phyloP scores from a whole-genome alignment of 768 basidiomycete genomes.

The Pleurotus tuber-regium region DNA sequence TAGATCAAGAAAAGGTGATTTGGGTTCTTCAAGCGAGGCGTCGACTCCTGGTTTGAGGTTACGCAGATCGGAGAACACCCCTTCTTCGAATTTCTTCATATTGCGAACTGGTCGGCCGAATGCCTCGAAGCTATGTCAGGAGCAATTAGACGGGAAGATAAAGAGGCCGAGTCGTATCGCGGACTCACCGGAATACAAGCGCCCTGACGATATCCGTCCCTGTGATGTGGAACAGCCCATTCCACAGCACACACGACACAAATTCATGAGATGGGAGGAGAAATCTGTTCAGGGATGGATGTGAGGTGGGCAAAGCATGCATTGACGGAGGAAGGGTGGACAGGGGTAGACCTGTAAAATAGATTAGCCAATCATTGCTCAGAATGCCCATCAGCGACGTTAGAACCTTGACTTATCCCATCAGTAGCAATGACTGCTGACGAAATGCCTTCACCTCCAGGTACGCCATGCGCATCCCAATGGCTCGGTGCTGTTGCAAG shows the following conservation, averaged over 20 bases:
- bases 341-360: conserved; percentile 14
- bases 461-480: conserved; percentile 45
- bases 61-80: conserved; percentile 89
- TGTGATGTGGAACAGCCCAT: conserved; percentile 88
- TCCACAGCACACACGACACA: conserved; percentile 92
- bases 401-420: conserved; percentile 1
- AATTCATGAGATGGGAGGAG: conserved; percentile 84
- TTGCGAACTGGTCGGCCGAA: conserved; percentile 89
- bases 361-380: background rate
- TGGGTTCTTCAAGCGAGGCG: conserved; percentile 94
- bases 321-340: conserved; percentile 23
- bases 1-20: conserved; percentile 92
- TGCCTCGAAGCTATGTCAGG: conserved; percentile 36
- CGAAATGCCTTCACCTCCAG: conserved; percentile 6
- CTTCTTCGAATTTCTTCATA: conserved; percentile 98
- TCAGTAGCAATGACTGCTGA: conserved; percentile 1
- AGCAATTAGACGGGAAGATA: conserved; percentile 4
- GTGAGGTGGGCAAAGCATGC: conserved; percentile 44
- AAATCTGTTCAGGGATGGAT: conserved; percentile 84
- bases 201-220: conserved; percentile 97
- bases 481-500: conserved; percentile 80
- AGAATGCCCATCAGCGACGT: background rate
- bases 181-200: conserved; percentile 77
- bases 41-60: conserved; percentile 94
- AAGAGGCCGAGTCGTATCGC: conserved; percentile 11